Evolutionary conservation across 176 grass and related monocot genomes (phyloP).

Genomic region (Zoysia japonica): DNA sequence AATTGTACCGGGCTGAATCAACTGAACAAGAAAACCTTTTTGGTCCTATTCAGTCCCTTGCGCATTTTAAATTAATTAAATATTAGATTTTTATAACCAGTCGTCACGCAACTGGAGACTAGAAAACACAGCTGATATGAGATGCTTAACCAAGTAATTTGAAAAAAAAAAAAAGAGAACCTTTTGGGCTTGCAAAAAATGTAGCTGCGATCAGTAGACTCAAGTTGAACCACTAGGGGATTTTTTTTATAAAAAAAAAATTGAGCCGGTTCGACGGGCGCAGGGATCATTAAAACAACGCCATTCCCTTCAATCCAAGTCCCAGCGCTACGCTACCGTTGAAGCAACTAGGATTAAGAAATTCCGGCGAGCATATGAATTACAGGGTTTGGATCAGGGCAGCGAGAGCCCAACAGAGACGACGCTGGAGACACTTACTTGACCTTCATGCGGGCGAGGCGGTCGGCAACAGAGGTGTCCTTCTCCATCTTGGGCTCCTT

Average conservation of each 20-base stretch:
- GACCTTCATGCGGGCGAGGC: conserved; percentile 97
- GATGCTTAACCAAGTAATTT: neutral
- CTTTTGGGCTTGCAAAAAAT: neutral
- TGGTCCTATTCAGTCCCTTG: neutral
- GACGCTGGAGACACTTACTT: conserved; percentile 51
- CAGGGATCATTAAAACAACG: neutral
- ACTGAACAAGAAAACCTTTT: neutral
- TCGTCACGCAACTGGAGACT: neutral
- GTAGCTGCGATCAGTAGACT: neutral
- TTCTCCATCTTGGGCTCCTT: conserved; percentile 99
- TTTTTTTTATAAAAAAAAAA: no score
- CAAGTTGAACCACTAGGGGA: no score
- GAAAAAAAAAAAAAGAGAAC: neutral
- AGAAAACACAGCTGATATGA: neutral
- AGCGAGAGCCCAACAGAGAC: neutral
- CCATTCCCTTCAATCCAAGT: neutral
- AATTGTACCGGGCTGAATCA: neutral
- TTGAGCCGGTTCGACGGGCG: no score
- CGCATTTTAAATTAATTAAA: neutral
- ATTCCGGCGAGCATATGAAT: neutral
- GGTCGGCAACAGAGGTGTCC: conserved; percentile 98
- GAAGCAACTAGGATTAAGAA: conserved; percentile 25
- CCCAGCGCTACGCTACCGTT: neutral
- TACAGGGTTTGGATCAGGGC: conserved; percentile 20
- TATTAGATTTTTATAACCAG: neutral